Percentiles rank a stretch among this genome's conserved stretches.
Conservation (phyloP, 1,284 basidiomycete species). For the Rhodofomes roseus region DNA sequence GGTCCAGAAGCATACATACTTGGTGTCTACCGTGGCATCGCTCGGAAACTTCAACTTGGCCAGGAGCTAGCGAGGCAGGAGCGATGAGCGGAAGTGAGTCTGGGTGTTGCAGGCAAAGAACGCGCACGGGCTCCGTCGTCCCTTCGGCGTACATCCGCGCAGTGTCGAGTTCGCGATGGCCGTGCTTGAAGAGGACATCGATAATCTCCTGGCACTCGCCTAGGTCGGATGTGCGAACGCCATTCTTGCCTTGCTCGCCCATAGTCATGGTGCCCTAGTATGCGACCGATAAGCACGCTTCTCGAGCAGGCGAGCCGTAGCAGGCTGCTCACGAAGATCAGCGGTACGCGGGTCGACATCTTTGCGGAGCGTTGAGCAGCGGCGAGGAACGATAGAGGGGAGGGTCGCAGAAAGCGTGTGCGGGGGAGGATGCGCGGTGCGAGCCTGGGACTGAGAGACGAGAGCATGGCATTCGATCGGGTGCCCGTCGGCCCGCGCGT, state of each 20-base stretch:
- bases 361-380: background rate
- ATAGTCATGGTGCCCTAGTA: conserved; percentile 48
- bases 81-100: background rate
- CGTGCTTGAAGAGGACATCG: conserved; percentile 40
- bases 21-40: conserved; percentile 45
- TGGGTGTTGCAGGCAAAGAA: background rate
- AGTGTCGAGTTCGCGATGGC: conserved; percentile 47
- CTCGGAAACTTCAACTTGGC: conserved; percentile 38
- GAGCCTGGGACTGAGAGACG: conserved; percentile 1
- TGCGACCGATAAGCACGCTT: background rate
- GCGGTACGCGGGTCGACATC: conserved; percentile 10
- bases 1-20: conserved; percentile 33
- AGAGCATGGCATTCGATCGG: conserved; percentile 1
- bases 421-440: background rate
- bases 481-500: conserved; percentile 4
- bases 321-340: conserved; percentile 9
- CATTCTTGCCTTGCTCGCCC: conserved; percentile 40
- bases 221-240: conserved; percentile 36
- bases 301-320: background rate
- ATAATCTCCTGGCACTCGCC: conserved; percentile 42
- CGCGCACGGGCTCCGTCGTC: conserved; percentile 44
- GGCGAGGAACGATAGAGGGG: background rate
- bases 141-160: conserved; percentile 46
- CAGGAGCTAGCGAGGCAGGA: conserved; percentile 31
- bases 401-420: background rate